Base-by-base conservation (phyloP, 2,329 filamentous ascomycete species). In the Talaromyces atroroseus region DNA sequence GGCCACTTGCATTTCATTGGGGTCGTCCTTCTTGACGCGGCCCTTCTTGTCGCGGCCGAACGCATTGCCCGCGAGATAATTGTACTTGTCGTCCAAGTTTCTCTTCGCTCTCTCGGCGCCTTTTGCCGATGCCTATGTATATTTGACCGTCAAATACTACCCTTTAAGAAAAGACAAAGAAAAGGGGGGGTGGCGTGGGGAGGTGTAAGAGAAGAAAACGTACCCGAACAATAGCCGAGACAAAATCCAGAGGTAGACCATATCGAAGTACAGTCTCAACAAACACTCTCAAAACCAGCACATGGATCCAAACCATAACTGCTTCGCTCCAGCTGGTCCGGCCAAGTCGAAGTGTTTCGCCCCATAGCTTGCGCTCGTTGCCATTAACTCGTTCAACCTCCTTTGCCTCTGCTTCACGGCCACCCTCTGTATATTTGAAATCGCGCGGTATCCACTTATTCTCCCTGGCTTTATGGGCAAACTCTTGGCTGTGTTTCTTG, bases 211-310 rank as follows among this genome's bases (percentile, higher is more conserved):
- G 32, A 36, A 11, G n/a, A 20, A 45, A 57, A 68, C 83, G 64
- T 81, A 95, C 92, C 86, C 90, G 87, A 60, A 97, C 78, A 63
- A 96, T 76, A 16, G 86, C 90, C 64, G 87, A 89, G 49, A 95
- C 86, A 73, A 92, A 99, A 64, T 95, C 89, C 61, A 96, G 76
- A 49, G 94, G 94, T 65, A 99, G 74, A 26, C 94, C 94, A 68
- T 99, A 99, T 62, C 94, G 85, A 68, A 99, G 78, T n/a, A 99
- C 94, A 5, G 92, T 96, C 80, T 99, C 94, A 20, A 99, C 94
- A 73, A 97, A 99, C 20, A 97, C 92, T 54, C 94, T 81, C 66
- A 99, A 76, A 6, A 92, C 89, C 67, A 97, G 79, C 26, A 96
- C 88, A 69, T 99, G 94, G 50, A 95, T 82, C 90, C 92, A 96